Evolutionary conservation across 495 filamentous ascomycete genomes (phyloP), one percentile per base, ranked within the genome.

Genomic region (Hypoxylon subgilvum): DNA sequence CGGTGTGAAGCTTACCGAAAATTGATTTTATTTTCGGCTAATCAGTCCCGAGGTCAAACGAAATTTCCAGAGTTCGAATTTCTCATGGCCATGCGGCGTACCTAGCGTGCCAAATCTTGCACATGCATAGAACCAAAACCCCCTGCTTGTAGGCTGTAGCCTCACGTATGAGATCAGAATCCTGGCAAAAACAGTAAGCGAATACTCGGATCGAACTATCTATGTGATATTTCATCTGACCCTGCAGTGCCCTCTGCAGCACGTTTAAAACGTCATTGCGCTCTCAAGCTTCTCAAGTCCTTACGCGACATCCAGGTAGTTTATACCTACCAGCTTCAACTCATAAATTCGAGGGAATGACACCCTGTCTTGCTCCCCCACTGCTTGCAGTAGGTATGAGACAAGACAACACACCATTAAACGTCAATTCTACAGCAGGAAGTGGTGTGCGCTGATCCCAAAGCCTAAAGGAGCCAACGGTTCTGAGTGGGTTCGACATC

Each of bases 131-230:
- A 31, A 41, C n/a, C n/a, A 17, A 17, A 25, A 34, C 60, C 31
- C 60, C 60, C 53, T 57, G 42, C 53, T 44, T 52, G 30, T 58
- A 57, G 54, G 49, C 61, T 52, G 30, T 58, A 57, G 54, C 54
- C 61, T 64, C 44, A 54, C 48, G 32, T 43, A 46, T 32, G 49
- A 52, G 38, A 52, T 54, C 38, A 54, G 49, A 21, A 54, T 64
- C 54, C 61, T n/a, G 19, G 54, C 28, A 30, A 40, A 32, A 48
- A 58, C 21, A 58, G 44, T 54, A 54, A 54, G 54, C 61, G 31
- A 54, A n/a, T 13, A 51, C 12, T 34, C 10, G 18, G 32, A 16
- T 36, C 12, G 10, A 13, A 48, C 34, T n/a, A 4, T n/a, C 16
- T 4, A 28, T 39, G 22, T 30, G 32, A 21, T 28, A 36, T 7